Percentiles rank a stretch among this genome's conserved stretches.
Evolutionary conservation across 257 asterid species (phyloP).

Genomic region (Linaria vulgaris): DNA sequence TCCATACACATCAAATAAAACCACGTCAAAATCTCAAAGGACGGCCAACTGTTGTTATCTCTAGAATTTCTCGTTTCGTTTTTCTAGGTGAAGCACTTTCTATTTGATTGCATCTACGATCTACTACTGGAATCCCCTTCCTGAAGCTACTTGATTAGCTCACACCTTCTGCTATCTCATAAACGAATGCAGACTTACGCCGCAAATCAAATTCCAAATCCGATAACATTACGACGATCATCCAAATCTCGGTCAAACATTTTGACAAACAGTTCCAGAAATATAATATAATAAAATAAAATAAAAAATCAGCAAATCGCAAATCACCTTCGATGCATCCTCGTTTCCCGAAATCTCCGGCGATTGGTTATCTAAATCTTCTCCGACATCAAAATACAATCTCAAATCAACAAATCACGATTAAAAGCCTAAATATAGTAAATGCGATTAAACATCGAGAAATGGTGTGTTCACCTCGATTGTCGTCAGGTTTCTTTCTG

Average conservation of each 20-base stretch:
- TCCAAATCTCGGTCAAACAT: slow-evolving; percentile 29
- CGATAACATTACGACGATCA: slow-evolving; percentile 24
- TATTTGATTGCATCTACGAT: too few species aligned
- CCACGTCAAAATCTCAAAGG: neutral
- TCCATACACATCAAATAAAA: slow-evolving; percentile 19
- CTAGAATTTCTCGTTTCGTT: too few species aligned
- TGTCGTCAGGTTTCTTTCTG: slow-evolving; percentile 73
- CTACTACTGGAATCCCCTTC: too few species aligned
- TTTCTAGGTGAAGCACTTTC: too few species aligned
- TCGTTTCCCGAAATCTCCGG: slow-evolving; percentile 45
- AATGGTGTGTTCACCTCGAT: slow-evolving; percentile 42
- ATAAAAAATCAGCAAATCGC: neutral
- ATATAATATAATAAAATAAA: slow-evolving; percentile 3
- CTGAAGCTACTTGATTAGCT: too few species aligned
- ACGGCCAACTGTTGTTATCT: too few species aligned
- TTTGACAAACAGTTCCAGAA: slow-evolving; percentile 17
- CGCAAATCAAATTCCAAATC: slow-evolving; percentile 22
- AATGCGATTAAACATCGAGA: slow-evolving; percentile 22
- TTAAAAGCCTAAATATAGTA: slow-evolving; percentile 48
- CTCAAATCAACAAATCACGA: slow-evolving; percentile 13
- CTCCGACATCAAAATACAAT: slow-evolving; percentile 31
- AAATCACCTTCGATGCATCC: slow-evolving; percentile 56
- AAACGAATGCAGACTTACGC: slow-evolving; percentile 12
- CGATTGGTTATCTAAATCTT: slow-evolving; percentile 60
- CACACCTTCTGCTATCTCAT: too few species aligned